Conservation (phyloP, 257 asterid genomes). For the Scutellaria galericulata region DNA sequence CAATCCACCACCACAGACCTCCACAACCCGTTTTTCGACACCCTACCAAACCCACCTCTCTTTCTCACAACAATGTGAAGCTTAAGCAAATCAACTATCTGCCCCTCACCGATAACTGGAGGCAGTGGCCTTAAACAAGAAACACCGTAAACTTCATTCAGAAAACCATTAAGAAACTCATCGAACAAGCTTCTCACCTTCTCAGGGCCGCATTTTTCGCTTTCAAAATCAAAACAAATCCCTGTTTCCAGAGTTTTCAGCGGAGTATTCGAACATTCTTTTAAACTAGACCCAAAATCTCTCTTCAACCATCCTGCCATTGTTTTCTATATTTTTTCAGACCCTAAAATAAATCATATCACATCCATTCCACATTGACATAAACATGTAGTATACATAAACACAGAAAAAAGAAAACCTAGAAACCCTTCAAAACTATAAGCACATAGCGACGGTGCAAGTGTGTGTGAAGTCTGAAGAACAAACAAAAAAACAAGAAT, state of each 20-base stretch:
- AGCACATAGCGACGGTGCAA: slow-evolving; percentile 31
- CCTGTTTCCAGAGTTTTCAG: slow-evolving; percentile 21
- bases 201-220: slow-evolving; percentile 1
- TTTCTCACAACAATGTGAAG: slow-evolving; percentile 52
- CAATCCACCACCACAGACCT: slow-evolving; percentile 53
- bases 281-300: slow-evolving; percentile 53
- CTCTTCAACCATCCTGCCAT: slow-evolving; percentile 74
- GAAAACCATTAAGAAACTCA: slow-evolving; percentile 41
- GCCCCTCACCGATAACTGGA: slow-evolving; percentile 60
- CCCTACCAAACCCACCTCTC: slow-evolving; percentile 54
- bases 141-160: slow-evolving; percentile 41
- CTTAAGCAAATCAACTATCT: slow-evolving; percentile 58
- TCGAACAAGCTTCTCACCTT: slow-evolving; percentile 41
- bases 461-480: slow-evolving; percentile 33
- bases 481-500: background rate
- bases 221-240: slow-evolving; percentile 23
- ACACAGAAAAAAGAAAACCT: slow-evolving; percentile 3
- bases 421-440: slow-evolving; percentile 19
- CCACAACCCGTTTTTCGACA: slow-evolving; percentile 44
- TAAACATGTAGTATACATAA: background rate
- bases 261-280: slow-evolving; percentile 35
- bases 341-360: slow-evolving; percentile 50
- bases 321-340: slow-evolving; percentile 42
- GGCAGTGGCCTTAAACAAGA: slow-evolving; percentile 58
- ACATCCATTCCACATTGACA: slow-evolving; percentile 25